Evolutionary conservation across 1,139 yeast species (phyloP), one percentile per base, ranked within the genome.

Genomic region (Saccharomyces hybrid): DNA sequence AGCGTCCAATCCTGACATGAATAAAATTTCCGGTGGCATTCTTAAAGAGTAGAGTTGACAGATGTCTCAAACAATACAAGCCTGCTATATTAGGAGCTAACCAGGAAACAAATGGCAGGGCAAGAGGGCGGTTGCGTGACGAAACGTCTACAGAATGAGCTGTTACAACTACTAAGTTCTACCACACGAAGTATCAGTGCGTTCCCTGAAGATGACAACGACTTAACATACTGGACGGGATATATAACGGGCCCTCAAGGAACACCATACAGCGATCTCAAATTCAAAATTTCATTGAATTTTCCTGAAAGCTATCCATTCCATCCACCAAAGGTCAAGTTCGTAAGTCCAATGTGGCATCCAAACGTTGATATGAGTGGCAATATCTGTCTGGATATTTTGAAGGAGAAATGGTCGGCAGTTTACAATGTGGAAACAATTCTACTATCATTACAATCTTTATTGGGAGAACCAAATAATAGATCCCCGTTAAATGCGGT

Each of bases 341-440:
- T 84, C 70, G 75, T 77, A 47, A 77, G 85, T 50, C 85, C 85
- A 55, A 83, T 84, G 75, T 83, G 83, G 76, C 90, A 84, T 64
- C 90, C 90, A 55, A 84, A 84, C 67, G 83, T 84, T 60, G 85
- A 83, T 64, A 76, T 80, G 73, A 74, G 79, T 58, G 89, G 89
- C 49, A 80, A 82, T 66, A 71, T 71, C 50, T 70, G 73, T 57
- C 56, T 71, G 49, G 75, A 72, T 59, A 69, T 71, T 42, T 59
- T 72, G 52, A 69, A 76, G 61, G 86, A 82, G 55, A 80, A 81
- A 63, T 83, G 88, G 88, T 80, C 86, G 16, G 86, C 88, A 2
- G 83, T 81, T 9, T 77, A 80, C 63, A 82, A 82, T 52, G 83
- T 82, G 11, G 83, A 82, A 59, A 80, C 84, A 26, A 80, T 82